Evolutionary conservation across 2,329 filamentous ascomycete genomes (phyloP), one percentile per base, ranked within the genome.

Genomic region (Verticillium dahliae): DNA sequence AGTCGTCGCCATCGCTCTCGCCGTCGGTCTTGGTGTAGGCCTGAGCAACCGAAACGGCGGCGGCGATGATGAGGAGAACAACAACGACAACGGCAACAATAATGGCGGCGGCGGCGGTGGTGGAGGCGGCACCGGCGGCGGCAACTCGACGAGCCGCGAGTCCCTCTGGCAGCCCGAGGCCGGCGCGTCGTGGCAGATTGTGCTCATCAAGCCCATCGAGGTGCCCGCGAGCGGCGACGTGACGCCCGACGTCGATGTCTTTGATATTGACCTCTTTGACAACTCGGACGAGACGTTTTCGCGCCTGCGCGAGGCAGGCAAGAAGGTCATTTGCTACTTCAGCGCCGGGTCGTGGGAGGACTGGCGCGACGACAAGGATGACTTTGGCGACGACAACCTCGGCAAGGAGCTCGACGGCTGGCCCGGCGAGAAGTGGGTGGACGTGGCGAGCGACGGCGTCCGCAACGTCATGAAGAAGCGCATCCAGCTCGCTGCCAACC

Each of bases 271-370:
- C 13, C 73, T 89, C 55, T 89, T 82, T 71, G 86, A 89, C 70
- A 86, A 77, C 66, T 59, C 69, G 33, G 64, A 61, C 2, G 59
- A 65, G 14, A 72, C 71, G 1, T 70, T 89, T 62, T 78, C 85
- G 63, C 76, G 86, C 13, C 85, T 88, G 71, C 76, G 81, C 61
- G 84, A 82, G 58, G 71, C 75, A 6, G 82, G 80, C 9, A 83
- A 83, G 69, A 85, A 83, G 64, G 83, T 90, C 60, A 87, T 91
- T 62, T 92, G 89, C 76, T 92, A 92, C 74, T 91, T 91, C 75
- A 88, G 85, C 59, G 88, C 87, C 0, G 89, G 89, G 1, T 87
- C 84, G 7, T 90, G 82, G 67, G 89, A 92, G 72, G 70, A 85
- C 59, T 85, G 81, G 76, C 80, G 89, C 3, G 73, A 79, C 1